phyloP scores from a whole-genome alignment of 1,284 basidiomycete genomes.

The Trichosporon ovoides region DNA sequence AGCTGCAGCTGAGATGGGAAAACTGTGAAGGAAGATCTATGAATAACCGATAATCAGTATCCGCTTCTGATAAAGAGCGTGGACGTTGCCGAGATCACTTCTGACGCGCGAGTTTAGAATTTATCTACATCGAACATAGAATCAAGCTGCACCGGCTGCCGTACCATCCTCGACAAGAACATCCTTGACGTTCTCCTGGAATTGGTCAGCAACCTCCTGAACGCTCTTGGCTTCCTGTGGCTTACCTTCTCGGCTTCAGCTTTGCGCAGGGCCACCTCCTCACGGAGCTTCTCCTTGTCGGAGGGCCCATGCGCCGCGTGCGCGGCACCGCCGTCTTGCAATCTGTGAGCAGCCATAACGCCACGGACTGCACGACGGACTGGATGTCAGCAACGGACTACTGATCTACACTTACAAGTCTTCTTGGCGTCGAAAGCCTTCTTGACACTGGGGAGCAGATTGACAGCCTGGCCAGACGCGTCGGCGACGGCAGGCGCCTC shows the following conservation, averaged over 20 bases:
- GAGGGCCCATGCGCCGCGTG: slow-evolving; percentile 53
- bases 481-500: slow-evolving; percentile 55
- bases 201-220: too few relatives aligned
- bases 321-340: slow-evolving; percentile 50
- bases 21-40: too few relatives aligned
- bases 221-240: not conserved
- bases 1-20: too few relatives aligned
- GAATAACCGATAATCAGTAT: too few relatives aligned
- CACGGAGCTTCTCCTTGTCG: slow-evolving; percentile 55
- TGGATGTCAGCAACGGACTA: slow-evolving; percentile 35
- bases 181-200: slow-evolving; percentile 37
- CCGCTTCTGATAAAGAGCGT: too few relatives aligned
- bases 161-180: slow-evolving; percentile 21
- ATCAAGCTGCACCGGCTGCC: too few relatives aligned
- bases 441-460: slow-evolving; percentile 81
- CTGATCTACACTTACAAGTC: slow-evolving; percentile 58
- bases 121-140: too few relatives aligned
- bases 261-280: slow-evolving; percentile 66
- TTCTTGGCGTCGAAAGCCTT: slow-evolving; percentile 80
- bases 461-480: slow-evolving; percentile 61
- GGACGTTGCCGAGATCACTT: too few relatives aligned
- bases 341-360: slow-evolving; percentile 75
- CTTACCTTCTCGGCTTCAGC: slow-evolving; percentile 68
- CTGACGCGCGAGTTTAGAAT: too few relatives aligned
- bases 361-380: slow-evolving; percentile 81